Base-by-base conservation (phyloP, 345 rosid species). In the Hibiscus tridactylites region DNA sequence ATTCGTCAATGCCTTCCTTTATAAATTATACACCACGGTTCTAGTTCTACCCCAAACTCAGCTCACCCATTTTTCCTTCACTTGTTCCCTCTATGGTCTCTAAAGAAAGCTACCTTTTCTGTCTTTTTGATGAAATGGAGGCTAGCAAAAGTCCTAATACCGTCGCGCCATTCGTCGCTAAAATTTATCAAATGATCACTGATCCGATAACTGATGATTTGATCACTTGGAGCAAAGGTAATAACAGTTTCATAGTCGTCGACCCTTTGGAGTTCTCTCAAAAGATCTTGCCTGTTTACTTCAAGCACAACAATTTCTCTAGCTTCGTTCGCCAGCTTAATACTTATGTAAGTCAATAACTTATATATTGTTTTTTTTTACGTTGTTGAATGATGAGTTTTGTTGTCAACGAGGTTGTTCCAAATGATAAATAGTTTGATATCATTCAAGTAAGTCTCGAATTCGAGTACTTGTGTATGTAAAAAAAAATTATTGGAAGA, bases 281-380 rank as follows among this genome's bases (percentile, higher is more conserved):
- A 61, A 77, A 85, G 42, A 82, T 92, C 71, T 82, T 95, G 52
- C 99, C 98, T n/a, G 85, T 87, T 33, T 92, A 88, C 64, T 95
- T 95, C 91, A 95, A 95, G 83, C 99, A 95, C 88, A 89, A 82
- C 83, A 95, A 95, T 71, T 95, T 92, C 83, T 90, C 97, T 73
- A 95, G 99, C 85, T 95, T 95, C 76, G 88, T 95, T 77, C 91
- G 99, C 9, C 99, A 95, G 72, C 87, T 95, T 49, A 95, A 95
- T 46, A 95, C 98, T 59, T 95, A 95, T 54, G 99, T 95, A 66
- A 74, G 91, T 79, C 11, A 9, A 56, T 13, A 6, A 12, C 3
- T 3, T 53, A n/a, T 53, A 53, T n/a, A 6, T 6, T 35, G 5
- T 31, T 17, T 53, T 53, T 17, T 3, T 17, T 3, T 35, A 35